phyloP scores from a whole-genome alignment of 495 filamentous ascomycete species.

The Massariosphaeria phaeospora region DNA sequence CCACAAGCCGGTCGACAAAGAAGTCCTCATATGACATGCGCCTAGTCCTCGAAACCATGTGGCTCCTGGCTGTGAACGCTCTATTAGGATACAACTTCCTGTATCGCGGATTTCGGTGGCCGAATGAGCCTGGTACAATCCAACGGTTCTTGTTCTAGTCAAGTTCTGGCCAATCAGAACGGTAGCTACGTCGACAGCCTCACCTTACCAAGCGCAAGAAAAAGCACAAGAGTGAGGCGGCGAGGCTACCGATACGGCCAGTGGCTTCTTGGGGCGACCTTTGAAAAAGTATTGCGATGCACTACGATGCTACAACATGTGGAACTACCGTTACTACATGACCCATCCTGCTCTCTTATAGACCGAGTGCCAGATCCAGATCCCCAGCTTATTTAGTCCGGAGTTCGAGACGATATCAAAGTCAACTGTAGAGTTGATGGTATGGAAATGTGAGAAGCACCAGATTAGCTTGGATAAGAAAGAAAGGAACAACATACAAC shows the following conservation, averaged over 20 bases:
- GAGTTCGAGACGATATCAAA: too few relatives aligned
- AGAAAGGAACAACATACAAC: too few relatives aligned
- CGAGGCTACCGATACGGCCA: not conserved
- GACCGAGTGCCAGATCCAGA: not conserved
- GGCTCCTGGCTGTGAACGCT: conserved; percentile 69
- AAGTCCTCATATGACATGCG: conserved; percentile 36
- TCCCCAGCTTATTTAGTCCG: too few relatives aligned
- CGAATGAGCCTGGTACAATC: conserved; percentile 67
- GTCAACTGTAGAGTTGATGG: too few relatives aligned
- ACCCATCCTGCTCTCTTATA: not conserved
- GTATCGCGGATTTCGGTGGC: conserved; percentile 74
- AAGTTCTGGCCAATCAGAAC: conserved; percentile 9
- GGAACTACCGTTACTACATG: too few relatives aligned
- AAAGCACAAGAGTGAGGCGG: conserved; percentile 16
- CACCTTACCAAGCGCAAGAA: not conserved
- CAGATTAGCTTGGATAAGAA: too few relatives aligned
- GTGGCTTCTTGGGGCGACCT: conserved; percentile 10
- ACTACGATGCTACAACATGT: too few relatives aligned
- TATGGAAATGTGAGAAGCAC: too few relatives aligned
- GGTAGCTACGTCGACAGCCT: conserved; percentile 6
- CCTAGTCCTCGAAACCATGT: conserved; percentile 69
- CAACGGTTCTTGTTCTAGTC: conserved; percentile 91
- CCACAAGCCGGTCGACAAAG: conserved; percentile 12
- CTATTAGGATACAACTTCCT: conserved; percentile 79
- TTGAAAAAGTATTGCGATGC: not conserved